Evolutionary conservation across 2,329 filamentous ascomycete species (phyloP), one percentile per base, ranked within the genome.

Genomic region (Calonectria leucothoes): DNA sequence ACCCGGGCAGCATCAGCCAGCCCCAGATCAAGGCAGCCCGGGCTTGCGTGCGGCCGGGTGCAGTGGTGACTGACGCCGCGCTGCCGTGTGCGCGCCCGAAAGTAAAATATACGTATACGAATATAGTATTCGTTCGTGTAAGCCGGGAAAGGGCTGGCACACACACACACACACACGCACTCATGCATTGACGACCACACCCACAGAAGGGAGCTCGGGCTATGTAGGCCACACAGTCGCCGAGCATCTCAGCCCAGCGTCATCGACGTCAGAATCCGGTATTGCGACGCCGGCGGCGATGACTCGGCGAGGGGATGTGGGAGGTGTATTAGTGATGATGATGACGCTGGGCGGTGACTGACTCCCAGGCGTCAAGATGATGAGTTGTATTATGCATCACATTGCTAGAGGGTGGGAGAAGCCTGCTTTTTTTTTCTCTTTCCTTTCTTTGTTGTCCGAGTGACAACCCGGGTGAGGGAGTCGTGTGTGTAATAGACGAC

Each of bases 181-280:
- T n/a, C n/a, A n/a, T n/a, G n/a, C n/a, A 23, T 52, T 52, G 12
- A 33, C 52, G 25, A 15, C 25, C 49, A 25, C 67, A 29, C 52
- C 35, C 66, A 63, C 42, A 33, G 25, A 20, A 15, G 59, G 39
- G 17, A 37, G 31, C 45, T 51, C 51, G 49, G 55, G 69, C 37
- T 27, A 29, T 65, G 61, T 35, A 37, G 52, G 61, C 61, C 69
- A 70, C 49, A 66, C 69, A 23, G 20, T 45, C 31, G 15, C 31
- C 55, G 17, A 45, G 29, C 29, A 66, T 35, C 59, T 65, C 35
- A 65, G 57, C 57, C 48, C 49, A 37, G 42, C 68, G 49, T 59
- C 69, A 70, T 70, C 69, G 48, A 66, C 49, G 37, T 45, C 29
- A 55, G 49, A 66, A 66, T 59, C 69, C 37, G 69, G 61, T 37